phyloP scores from a whole-genome alignment of 2,329 filamentous ascomycete genomes.

The Blumeriella jaapii region DNA sequence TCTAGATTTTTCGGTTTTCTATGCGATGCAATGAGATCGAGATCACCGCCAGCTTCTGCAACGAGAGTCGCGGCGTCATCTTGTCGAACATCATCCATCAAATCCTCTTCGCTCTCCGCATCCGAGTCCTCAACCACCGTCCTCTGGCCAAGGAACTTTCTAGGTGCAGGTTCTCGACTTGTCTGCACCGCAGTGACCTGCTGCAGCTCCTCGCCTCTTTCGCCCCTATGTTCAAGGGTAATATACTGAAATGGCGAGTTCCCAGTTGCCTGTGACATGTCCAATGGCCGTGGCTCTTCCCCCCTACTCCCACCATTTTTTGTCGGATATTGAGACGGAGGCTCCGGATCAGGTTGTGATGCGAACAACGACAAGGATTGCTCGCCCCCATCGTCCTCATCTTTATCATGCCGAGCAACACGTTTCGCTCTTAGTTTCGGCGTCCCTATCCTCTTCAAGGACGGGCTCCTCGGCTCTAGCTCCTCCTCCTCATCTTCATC shows the following conservation, averaged over 20 bases:
- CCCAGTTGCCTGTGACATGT: too few species aligned
- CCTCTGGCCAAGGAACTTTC: conserved; percentile 2
- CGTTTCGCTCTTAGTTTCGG: not conserved
- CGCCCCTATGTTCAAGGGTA: too few species aligned
- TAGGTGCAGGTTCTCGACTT: not conserved
- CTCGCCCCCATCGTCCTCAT: not conserved
- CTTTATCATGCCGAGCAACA: not conserved
- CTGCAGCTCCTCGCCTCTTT: not conserved
- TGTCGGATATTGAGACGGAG: not conserved
- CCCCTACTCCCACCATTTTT: not conserved
- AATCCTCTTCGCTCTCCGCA: conserved; percentile 15
- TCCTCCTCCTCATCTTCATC: conserved; percentile 7
- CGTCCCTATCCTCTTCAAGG: not conserved
- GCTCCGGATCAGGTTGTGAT: not conserved
- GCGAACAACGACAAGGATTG: not conserved
- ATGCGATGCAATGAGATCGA: not conserved
- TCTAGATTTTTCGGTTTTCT: too few species aligned
- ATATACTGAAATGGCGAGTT: too few species aligned
- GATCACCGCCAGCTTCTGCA: not conserved
- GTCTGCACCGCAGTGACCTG: not conserved
- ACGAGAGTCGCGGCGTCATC: not conserved
- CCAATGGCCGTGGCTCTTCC: too few species aligned
- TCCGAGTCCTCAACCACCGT: conserved; percentile 24
- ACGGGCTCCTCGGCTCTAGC: not conserved
- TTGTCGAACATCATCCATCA: not conserved